Evolutionary conservation across 2,329 filamentous ascomycete species (phyloP), one percentile per base, ranked within the genome.

Genomic region (Penicillium sp.): DNA sequence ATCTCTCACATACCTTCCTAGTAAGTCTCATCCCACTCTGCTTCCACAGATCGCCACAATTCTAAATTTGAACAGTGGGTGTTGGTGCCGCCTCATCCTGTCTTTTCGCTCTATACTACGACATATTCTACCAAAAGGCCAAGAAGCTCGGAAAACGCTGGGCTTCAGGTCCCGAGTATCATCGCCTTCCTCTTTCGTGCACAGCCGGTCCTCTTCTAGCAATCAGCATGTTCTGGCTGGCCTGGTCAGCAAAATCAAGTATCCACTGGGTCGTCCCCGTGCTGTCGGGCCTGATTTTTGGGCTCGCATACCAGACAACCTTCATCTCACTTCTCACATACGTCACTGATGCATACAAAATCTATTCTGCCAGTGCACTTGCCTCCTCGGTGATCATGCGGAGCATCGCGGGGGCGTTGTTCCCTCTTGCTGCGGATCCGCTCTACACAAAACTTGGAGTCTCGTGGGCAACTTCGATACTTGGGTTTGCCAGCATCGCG

Each of bases 111-210:
- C 83, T 89, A 52, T 76, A 74, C 46, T 93, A 87, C 82, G 89
- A 92, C 69, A 70, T 70, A 18, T 79, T 85, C 49, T 81, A 91
- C 33, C 75, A 77, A 3, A 79, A 79, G 49, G 85, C 86, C 3
- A 79, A 82, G 63, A 72, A 73, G 11, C 71, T 73, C 10, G 74
- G 81, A 40, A 82, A 81, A 2, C 62, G 77, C 1, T 92, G 89
- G 88, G 79, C 85, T 0, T 76, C 77, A 27, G 64, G 63, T 4
- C 65, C 70, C 83, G 72, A 93, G 69, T 88, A 85, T 69, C 83
- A 87, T 6, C 85, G 90, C 1, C 80, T 94, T 0, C 90, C 90
- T 0, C 79, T 93, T 2, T 89, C 89, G 4, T 89, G 86, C 69
- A 66, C 91, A 18, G 89, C 88, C 1, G 89, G 89, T 0, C 88